phyloP scores from a whole-genome alignment of 169 alveolate species.

The Plasmodium blacklocki region DNA sequence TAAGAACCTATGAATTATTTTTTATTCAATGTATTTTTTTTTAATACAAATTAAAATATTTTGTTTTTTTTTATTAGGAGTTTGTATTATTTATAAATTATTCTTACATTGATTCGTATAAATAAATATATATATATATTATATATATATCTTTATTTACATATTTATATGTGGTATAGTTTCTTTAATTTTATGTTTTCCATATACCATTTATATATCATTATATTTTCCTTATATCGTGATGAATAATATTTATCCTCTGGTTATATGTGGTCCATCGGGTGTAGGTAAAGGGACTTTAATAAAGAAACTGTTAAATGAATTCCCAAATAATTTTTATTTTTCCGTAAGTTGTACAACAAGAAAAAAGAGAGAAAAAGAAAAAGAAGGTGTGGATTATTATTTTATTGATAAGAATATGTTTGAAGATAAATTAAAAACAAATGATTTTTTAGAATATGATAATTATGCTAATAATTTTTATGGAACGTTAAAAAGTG shows the following conservation, averaged over 20 bases:
- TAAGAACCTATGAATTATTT: no score
- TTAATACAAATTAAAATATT: no score
- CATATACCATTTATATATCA: no score
- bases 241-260: conserved; percentile 76
- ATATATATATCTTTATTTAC: no score
- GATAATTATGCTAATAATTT: conserved; percentile 87
- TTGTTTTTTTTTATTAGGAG: no score
- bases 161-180: no score
- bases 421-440: conserved; percentile 84
- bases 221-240: neutral
- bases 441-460: conserved; percentile 88
- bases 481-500: conserved; percentile 89
- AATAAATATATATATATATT: no score
- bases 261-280: conserved; percentile 92
- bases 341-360: conserved; percentile 91
- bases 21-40: no score
- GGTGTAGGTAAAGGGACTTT: conserved; percentile 95
- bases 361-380: conserved; percentile 88
- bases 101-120: neutral
- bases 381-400: conserved; percentile 88
- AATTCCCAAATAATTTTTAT: conserved; percentile 82
- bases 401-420: conserved; percentile 87
- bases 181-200: no score
- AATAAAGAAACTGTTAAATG: conserved; percentile 77
- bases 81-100: no score